Evolutionary conservation across 495 filamentous ascomycete species (phyloP), one percentile per base, ranked within the genome.

Genomic region (Penicillium dipodomyicola): DNA sequence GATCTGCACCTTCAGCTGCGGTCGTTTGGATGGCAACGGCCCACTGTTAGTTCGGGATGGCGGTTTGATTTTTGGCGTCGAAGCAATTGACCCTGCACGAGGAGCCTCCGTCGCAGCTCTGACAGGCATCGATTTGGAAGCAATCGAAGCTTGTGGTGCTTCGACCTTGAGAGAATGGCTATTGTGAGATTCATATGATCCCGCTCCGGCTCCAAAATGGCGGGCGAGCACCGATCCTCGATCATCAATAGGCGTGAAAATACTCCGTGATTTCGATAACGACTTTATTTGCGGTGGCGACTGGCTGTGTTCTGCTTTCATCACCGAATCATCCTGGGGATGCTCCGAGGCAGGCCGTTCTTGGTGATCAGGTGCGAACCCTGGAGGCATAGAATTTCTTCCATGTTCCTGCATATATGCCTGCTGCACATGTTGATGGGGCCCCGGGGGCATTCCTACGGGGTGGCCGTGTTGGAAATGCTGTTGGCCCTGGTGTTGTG

Each of bases 231-330:
- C 85, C 6, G 94, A 97, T 44, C 89, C 83, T 56, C 86, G 90
- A 66, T 96, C 93, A 61, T 96, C 94, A 54, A 97, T 96, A 2
- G 94, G 94, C 1, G 94, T 98, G 64, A 96, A 97, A 51, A 97
- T 97, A 70, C 92, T 96, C 54, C 91, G 87, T 8, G 88, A 88
- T 70, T 93, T 92, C 19, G 85, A 84, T n/a, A 89, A 72, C 23
- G 89, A 87, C 66, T 90, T 92, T 20, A 77, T 78, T 73, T 76
- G 77, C 61, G 70, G 80, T 44, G 79, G 80, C 5, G 77, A 79
- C 56, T 82, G 80, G 55, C 68, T 73, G n/a, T 65, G 72, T 47
- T 77, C 79, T 43, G 35, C 39, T 61, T 77, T 81, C 57, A 70
- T 46, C 44, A 45, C 62, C 61, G 65, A 67, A 67, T 67, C 74